A percentile compares a stretch with the other conserved stretches of the same genome.
These are phyloP conservation scores for Quercus parvula DNA, from an alignment of 306 rosid species.

Conservation along the genomic window DNA sequence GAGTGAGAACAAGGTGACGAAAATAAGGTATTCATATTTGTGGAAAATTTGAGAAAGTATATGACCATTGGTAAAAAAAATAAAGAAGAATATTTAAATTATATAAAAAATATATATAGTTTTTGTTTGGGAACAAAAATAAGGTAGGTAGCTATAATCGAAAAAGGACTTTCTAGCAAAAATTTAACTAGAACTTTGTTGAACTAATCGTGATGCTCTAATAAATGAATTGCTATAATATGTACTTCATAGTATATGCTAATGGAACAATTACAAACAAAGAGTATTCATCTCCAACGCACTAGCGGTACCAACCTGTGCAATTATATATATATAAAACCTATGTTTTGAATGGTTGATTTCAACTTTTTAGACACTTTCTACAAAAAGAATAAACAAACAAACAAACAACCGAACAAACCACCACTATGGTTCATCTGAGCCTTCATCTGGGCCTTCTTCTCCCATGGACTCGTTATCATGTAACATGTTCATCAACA, in stretches of 20 bases:
- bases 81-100: no score
- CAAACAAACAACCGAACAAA: neutral
- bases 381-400: slow-evolving; percentile 41
- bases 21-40: no score
- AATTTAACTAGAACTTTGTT: no score
- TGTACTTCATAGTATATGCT: neutral
- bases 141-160: no score
- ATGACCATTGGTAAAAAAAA: no score
- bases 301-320: slow-evolving; percentile 9
- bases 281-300: slow-evolving; percentile 9
- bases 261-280: neutral
- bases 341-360: neutral
- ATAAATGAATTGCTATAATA: neutral
- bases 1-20: no score
- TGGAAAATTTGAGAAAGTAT: no score
- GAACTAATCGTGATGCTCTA: no score
- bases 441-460: slow-evolving; percentile 43
- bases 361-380: slow-evolving; percentile 20
- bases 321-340: neutral
- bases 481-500: slow-evolving; percentile 90
- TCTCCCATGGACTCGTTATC: slow-evolving; percentile 58
- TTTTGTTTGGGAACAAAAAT: no score
- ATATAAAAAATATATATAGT: no score
- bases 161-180: no score
- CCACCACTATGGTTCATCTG: slow-evolving; percentile 39